Evolutionary conservation across 164 flowering plant genomes (phyloP).

Genomic region (Macadamia integrifolia): DNA sequence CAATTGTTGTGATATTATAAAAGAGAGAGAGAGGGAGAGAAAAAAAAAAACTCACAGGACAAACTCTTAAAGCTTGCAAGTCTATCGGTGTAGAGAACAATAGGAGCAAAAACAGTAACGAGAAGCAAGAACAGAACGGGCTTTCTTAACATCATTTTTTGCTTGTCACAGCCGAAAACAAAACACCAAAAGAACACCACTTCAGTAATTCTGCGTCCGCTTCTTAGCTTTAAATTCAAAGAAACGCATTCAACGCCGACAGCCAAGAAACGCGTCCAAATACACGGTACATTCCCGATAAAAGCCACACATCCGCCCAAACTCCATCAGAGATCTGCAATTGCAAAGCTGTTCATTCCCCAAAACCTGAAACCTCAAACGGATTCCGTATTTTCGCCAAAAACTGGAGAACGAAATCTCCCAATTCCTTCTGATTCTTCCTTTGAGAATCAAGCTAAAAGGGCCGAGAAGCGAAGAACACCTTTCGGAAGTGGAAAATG

Average conservation of each 20-base stretch:
- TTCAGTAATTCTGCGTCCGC: not conserved
- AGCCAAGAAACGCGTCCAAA: not conserved
- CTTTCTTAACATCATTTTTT: conserved; percentile 40
- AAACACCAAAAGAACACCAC: not conserved
- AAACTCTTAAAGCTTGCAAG: conserved; percentile 39
- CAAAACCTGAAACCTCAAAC: too few species aligned
- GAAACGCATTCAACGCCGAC: not conserved
- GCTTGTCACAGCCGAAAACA: not conserved
- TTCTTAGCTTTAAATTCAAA: too few species aligned
- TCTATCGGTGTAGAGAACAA: conserved; percentile 69
- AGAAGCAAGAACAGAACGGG: conserved; percentile 53
- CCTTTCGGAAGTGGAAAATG: too few species aligned
- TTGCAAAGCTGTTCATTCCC: not conserved
- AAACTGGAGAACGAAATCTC: too few species aligned
- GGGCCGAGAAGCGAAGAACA: too few species aligned
- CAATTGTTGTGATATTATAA: not conserved
- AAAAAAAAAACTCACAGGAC: conserved; percentile 25
- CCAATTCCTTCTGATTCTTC: too few species aligned
- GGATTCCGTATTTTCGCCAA: too few species aligned
- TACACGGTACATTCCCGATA: not conserved
- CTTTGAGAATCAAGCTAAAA: too few species aligned
- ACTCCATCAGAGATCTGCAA: not conserved
- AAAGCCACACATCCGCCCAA: not conserved
- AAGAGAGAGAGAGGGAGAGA: too few species aligned
- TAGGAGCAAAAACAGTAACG: conserved; percentile 71